Base-by-base conservation (phyloP, 208 protist species). In the Leishmania amazonensis region DNA sequence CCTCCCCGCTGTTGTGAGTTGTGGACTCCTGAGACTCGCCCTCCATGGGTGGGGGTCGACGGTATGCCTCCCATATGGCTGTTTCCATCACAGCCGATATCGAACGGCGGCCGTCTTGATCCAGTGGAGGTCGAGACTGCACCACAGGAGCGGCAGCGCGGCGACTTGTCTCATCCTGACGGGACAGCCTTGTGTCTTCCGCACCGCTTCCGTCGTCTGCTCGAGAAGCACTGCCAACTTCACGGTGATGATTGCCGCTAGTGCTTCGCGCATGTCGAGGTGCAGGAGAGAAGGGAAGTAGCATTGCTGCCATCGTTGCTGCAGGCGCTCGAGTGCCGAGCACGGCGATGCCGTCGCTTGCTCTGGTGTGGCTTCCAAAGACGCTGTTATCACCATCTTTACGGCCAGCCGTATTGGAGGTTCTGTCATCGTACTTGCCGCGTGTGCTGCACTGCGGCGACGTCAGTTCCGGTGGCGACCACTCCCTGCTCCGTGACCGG, bases 61-160 rank as follows among this genome's bases (percentile, higher is more conserved):
- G 77, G 77, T 85, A 76, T 1, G 77, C 79, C 15, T 64, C 81
- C 81, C 76, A 81, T 72, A 85, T 81, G 24, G 81, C 81, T 17
- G 76, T 65, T 8, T 58, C 40, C 38, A 85, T 58, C 81, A 81
- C 54, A 73, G 58, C 38, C 64, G 47, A 38, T 72, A 85, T 78
- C 19, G 77, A 42, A 45, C 62, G 45, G 21, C 81, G 77, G 3
- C 72, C 81, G 31, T 76, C 49, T 15, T 76, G 72, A n/a, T 62
- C 49, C 4, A 42, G 40, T 40, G 24, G 68, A 80, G 45, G 68
- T 15, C 1, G 19, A 42, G 68, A 53, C 42, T 13, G 68, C 1
- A 35, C n/a, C 0, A 57, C 54, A 31, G 80, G 11, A 42, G 35
- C 19, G 57, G 51, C 13, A 51, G 3, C 51, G 21, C 21, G 68